Evolutionary conservation across 1,284 basidiomycete genomes (phyloP).

Genomic region (Marasmius fiardii): DNA sequence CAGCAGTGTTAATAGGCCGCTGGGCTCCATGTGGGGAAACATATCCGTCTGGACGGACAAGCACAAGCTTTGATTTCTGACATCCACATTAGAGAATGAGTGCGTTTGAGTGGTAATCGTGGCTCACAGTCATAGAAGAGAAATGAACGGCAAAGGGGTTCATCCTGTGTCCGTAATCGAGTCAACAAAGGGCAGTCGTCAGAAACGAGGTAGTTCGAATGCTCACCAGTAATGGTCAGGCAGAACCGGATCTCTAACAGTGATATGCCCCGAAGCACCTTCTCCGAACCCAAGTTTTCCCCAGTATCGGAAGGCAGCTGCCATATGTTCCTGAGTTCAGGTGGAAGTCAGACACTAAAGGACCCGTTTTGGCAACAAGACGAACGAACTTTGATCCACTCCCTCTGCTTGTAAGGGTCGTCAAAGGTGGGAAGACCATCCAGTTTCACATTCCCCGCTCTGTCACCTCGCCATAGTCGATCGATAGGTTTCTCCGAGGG

Average conservation of each 20-base stretch:
- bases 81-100: neutral
- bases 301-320: constrained; percentile 26
- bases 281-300: constrained; percentile 57
- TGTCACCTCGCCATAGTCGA: constrained; percentile 17
- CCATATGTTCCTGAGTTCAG: constrained; percentile 22
- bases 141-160: constrained; percentile 26
- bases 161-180: constrained; percentile 18
- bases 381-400: constrained; percentile 24
- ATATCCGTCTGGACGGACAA: constrained; percentile 25
- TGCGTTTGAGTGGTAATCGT: neutral
- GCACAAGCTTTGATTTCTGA: constrained; percentile 27
- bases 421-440: constrained; percentile 21
- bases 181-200: neutral
- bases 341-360: neutral
- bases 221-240: constrained; percentile 20
- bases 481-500: constrained; percentile 14
- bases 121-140: constrained; percentile 23
- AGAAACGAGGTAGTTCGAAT: neutral
- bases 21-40: constrained; percentile 26
- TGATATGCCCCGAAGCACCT: constrained; percentile 63
- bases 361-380: neutral
- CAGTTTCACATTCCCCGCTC: constrained; percentile 14
- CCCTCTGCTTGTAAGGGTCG: constrained; percentile 22
- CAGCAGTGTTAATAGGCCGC: constrained; percentile 25
- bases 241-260: constrained; percentile 40